Evolutionary conservation across 257 asterid species (phyloP).

Genomic region (Solanum lycopersicoides): DNA sequence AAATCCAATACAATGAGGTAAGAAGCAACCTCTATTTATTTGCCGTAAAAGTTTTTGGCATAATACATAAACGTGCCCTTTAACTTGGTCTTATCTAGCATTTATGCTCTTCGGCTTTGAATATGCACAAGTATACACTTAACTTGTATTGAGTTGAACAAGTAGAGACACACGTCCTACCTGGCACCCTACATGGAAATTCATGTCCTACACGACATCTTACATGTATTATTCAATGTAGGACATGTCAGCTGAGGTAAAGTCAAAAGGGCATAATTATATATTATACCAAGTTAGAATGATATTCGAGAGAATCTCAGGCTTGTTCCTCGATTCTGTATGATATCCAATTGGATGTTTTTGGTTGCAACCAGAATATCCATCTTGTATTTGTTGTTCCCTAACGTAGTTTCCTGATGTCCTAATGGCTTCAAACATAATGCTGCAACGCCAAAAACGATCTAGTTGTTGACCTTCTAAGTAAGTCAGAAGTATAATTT

Average conservation of each 20-base stretch:
- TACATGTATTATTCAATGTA: no score
- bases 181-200: neutral
- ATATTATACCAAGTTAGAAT: neutral
- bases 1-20: constrained; percentile 69
- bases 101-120: neutral
- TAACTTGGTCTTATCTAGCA: no score
- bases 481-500: neutral
- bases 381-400: neutral
- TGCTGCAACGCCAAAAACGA: neutral
- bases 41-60: neutral
- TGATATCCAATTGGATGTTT: neutral
- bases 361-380: neutral
- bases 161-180: neutral
- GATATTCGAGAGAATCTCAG: neutral
- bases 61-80: no score
- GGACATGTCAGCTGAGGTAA: neutral
- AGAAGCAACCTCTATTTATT: neutral
- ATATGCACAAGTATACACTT: neutral
- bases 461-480: neutral
- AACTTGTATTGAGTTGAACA: neutral
- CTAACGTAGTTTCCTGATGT: neutral
- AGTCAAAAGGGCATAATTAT: neutral
- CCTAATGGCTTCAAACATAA: neutral
- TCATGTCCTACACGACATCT: neutral
- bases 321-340: neutral